Evolutionary conservation across 176 grass and related monocot species (phyloP).

Genomic region (Raddia guianensis): DNA sequence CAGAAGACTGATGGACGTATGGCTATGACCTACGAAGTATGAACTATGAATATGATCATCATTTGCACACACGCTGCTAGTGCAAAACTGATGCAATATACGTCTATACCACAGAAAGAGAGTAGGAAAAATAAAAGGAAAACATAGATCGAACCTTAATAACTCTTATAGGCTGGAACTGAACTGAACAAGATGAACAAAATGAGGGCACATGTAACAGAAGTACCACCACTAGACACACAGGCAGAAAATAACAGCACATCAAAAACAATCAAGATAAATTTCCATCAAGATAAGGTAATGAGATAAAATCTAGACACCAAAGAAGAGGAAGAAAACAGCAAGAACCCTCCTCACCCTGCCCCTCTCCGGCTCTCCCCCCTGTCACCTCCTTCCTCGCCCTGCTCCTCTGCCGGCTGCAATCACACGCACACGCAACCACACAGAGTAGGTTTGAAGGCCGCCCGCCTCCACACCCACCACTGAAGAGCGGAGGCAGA

Average conservation of each 20-base stretch:
- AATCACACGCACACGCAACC: neutral
- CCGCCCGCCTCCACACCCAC: conserved; percentile 31
- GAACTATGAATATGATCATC: neutral
- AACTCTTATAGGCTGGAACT: neutral
- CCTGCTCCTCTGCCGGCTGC: neutral
- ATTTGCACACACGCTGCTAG: neutral
- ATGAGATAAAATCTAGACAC: neutral
- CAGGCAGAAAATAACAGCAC: neutral
- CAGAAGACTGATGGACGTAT: neutral
- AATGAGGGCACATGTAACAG: neutral
- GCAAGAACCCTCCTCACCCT: neutral
- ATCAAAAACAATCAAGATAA: neutral
- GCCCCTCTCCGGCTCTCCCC: neutral
- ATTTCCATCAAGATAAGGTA: no score
- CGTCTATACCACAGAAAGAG: neutral
- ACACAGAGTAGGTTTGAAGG: neutral
- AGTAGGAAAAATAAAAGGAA: neutral
- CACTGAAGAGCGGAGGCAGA: conserved; percentile 7
- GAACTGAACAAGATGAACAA: neutral
- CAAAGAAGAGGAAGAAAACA: neutral
- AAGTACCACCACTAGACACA: neutral
- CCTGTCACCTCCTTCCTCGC: neutral
- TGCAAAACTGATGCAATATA: neutral
- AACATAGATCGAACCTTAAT: neutral
- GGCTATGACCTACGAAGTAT: neutral